Evolutionary conservation across 2,329 filamentous ascomycete genomes (phyloP).

Genomic region (Rasamsonia emersonii): DNA sequence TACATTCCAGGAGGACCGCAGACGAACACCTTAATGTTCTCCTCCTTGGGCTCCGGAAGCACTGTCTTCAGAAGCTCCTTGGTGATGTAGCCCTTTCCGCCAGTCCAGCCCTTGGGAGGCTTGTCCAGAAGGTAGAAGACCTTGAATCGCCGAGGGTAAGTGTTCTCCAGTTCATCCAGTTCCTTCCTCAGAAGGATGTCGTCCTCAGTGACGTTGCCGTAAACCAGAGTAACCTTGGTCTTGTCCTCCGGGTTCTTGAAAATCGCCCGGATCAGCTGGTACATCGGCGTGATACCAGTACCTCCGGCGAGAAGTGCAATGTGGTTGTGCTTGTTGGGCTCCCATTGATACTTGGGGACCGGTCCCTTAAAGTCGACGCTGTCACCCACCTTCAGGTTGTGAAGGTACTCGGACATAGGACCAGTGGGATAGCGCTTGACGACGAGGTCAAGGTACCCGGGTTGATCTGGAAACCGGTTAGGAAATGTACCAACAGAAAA

Average conservation of each 20-base stretch:
- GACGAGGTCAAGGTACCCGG: slow-evolving; percentile 77
- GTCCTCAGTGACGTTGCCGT: slow-evolving; percentile 79
- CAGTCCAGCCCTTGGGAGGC: slow-evolving; percentile 66
- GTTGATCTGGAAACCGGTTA: slow-evolving; percentile 46
- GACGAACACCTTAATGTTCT: slow-evolving; percentile 93
- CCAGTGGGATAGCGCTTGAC: slow-evolving; percentile 88
- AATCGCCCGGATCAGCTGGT: slow-evolving; percentile 82
- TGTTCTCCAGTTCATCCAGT: slow-evolving; percentile 81
- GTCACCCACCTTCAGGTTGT: slow-evolving; percentile 74
- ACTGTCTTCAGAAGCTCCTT: slow-evolving; percentile 95
- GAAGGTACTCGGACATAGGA: slow-evolving; percentile 84
- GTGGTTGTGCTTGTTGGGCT: slow-evolving; percentile 86
- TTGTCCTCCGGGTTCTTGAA: slow-evolving; percentile 95
- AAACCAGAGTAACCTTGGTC: slow-evolving; percentile 94
- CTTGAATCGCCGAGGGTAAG: slow-evolving; percentile 87
- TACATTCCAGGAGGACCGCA: slow-evolving; percentile 90
- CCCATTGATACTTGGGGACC: slow-evolving; percentile 86
- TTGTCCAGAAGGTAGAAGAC: slow-evolving; percentile 92
- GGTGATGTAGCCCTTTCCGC: slow-evolving; percentile 70
- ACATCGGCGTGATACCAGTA: slow-evolving; percentile 97
- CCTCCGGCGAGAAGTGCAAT: slow-evolving; percentile 67
- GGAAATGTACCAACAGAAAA: not conserved
- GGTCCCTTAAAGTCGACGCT: slow-evolving; percentile 88
- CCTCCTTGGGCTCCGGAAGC: slow-evolving; percentile 80
- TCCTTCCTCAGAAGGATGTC: slow-evolving; percentile 89